These are phyloP conservation scores for Lecanicillium sp. DNA, from an alignment of 2,329 filamentous ascomycete genomes.

Conservation along the genomic window DNA sequence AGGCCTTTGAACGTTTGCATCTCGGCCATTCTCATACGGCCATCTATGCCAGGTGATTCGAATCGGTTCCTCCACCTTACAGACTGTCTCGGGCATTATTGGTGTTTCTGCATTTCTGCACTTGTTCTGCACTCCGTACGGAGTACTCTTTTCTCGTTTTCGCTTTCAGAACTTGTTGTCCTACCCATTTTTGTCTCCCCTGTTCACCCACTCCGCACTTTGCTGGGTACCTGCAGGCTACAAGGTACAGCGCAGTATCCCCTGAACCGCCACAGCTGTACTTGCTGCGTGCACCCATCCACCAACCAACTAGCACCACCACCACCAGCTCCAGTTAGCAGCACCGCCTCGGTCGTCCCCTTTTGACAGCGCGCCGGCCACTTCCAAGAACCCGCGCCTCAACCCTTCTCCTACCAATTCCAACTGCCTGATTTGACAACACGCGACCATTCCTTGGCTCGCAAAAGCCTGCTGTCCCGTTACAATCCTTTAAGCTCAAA, in stretches of 20 bases:
- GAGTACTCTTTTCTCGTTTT: too few species aligned
- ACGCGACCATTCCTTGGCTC: background rate
- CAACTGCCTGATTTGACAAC: constrained; percentile 4
- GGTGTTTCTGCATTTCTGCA: too few species aligned
- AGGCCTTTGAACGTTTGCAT: too few species aligned
- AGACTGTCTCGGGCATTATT: too few species aligned
- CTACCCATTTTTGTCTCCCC: too few species aligned
- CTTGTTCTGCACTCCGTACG: too few species aligned
- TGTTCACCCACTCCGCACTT: too few species aligned
- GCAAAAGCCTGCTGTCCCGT: background rate
- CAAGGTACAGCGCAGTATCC: background rate
- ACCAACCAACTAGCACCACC: constrained; percentile 11
- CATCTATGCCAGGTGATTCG: too few species aligned
- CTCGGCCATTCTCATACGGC: too few species aligned
- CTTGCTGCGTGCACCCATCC: background rate
- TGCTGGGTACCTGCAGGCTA: too few species aligned
- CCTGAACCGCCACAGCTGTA: background rate
- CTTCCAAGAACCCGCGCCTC: constrained; percentile 1
- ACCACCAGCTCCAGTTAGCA: background rate
- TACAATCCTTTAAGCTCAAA: background rate
- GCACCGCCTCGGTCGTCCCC: constrained; percentile 6
- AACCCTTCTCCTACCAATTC: background rate
- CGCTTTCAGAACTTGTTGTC: too few species aligned
- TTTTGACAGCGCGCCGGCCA: constrained; percentile 9
- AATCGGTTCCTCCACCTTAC: too few species aligned